Evolutionary conservation across 202 grass and related monocot species (phyloP).

Genomic region (Miscanthus sacchariflorus): DNA sequence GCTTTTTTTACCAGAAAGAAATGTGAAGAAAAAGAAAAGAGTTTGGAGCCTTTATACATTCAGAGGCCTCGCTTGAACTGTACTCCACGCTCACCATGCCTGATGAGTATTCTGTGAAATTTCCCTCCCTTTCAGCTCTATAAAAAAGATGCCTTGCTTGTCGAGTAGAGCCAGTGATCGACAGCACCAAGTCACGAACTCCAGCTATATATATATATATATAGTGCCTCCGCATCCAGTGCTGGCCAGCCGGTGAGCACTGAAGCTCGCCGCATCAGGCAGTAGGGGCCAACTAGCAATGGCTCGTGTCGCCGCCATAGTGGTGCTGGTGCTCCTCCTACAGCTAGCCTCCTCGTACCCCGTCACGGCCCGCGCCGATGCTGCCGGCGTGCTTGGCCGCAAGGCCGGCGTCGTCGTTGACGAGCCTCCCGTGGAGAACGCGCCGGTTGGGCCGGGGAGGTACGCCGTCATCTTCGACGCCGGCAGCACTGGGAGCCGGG

Average conservation of each 20-base stretch:
- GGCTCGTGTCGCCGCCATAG: neutral
- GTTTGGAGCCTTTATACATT: too few relatives aligned
- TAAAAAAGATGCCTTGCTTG: neutral
- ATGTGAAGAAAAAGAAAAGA: too few relatives aligned
- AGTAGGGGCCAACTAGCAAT: neutral
- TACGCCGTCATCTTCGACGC: conserved; percentile 29
- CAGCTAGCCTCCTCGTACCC: neutral
- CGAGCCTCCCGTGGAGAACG: neutral
- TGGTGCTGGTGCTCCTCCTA: neutral
- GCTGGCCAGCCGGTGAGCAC: neutral
- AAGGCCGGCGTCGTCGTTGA: neutral
- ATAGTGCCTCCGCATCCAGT: neutral
- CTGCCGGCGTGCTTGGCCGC: neutral
- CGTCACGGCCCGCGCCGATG: too few relatives aligned
- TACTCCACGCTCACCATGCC: too few relatives aligned
- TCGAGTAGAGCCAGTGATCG: too few relatives aligned
- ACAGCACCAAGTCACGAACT: too few relatives aligned
- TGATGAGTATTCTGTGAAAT: too few relatives aligned
- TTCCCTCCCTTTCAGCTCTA: neutral
- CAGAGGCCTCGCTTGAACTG: too few relatives aligned
- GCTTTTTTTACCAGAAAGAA: too few relatives aligned
- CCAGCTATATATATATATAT: too few relatives aligned
- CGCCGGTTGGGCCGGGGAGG: neutral
- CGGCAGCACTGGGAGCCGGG: conserved; percentile 11
- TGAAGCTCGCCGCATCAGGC: neutral